phyloP scores from a whole-genome alignment of 805 yeast species.

The Lachancea sp. region DNA sequence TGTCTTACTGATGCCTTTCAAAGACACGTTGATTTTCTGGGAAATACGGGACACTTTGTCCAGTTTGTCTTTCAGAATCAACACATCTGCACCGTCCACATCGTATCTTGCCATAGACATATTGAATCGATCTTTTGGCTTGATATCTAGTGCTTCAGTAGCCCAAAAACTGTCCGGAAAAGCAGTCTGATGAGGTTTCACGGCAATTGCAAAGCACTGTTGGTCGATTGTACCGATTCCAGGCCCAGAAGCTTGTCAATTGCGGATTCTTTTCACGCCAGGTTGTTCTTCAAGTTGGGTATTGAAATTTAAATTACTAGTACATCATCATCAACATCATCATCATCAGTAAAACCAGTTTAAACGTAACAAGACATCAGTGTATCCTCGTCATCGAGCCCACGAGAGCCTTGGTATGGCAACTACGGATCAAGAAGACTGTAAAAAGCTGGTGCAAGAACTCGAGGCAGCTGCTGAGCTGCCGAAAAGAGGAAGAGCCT shows the following conservation, averaged over 20 bases:
- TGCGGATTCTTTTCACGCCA: too few relatives aligned
- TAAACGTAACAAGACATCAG: too few relatives aligned
- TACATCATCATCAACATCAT: not conserved
- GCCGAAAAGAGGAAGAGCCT: slow-evolving; percentile 31
- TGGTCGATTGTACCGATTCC: too few relatives aligned
- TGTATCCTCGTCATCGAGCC: too few relatives aligned
- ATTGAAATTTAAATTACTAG: not conserved
- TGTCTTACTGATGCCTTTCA: slow-evolving; percentile 39
- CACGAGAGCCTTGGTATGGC: not conserved
- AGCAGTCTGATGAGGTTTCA: not conserved
- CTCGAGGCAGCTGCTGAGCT: slow-evolving; percentile 21
- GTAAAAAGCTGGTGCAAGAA: slow-evolving; percentile 13
- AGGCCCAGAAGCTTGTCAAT: too few relatives aligned
- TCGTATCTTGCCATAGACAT: slow-evolving; percentile 35
- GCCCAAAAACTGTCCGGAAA: not conserved
- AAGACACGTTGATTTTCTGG: slow-evolving; percentile 46
- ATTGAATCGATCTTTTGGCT: not conserved
- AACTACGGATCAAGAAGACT: not conserved
- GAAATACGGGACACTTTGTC: slow-evolving; percentile 52
- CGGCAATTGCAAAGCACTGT: too few relatives aligned
- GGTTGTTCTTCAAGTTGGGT: too few relatives aligned
- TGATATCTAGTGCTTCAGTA: not conserved
- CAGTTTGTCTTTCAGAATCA: slow-evolving; percentile 72
- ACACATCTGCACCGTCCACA: slow-evolving; percentile 75
- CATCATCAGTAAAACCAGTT: too few relatives aligned